A percentile compares a stretch with the other conserved stretches of the same genome.
These are phyloP conservation scores for Penicillium bovifimosum DNA, from an alignment of 495 filamentous ascomycete genomes.

Conservation along the genomic window DNA sequence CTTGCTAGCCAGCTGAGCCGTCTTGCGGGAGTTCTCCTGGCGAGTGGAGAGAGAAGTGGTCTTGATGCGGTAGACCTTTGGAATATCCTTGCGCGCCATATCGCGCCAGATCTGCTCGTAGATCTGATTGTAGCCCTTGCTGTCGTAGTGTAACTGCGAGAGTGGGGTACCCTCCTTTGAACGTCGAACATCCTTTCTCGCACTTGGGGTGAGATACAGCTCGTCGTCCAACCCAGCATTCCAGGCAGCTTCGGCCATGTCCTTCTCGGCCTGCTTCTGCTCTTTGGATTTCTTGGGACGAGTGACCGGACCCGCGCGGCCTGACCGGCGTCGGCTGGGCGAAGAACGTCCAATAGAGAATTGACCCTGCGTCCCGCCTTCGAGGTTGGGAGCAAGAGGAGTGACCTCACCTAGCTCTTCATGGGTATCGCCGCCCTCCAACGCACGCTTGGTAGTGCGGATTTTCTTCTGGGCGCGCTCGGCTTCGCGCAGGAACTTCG, in stretches of 20 bases:
- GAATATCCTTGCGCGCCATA: slow-evolving; percentile 86
- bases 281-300: slow-evolving; percentile 87
- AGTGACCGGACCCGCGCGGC: slow-evolving; percentile 54
- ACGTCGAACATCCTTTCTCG: slow-evolving; percentile 47
- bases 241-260: slow-evolving; percentile 83
- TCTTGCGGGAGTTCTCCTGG: slow-evolving; percentile 92
- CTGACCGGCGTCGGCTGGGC: slow-evolving; percentile 60
- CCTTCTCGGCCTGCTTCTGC: slow-evolving; percentile 93
- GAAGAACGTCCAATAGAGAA: slow-evolving; percentile 66
- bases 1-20: slow-evolving; percentile 92
- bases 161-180: slow-evolving; percentile 59
- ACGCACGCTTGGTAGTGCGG: slow-evolving; percentile 70
- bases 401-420: slow-evolving; percentile 73
- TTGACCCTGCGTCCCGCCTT: slow-evolving; percentile 81
- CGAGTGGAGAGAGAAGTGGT: slow-evolving; percentile 75
- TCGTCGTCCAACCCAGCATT: slow-evolving; percentile 82
- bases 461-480: slow-evolving; percentile 84
- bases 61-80: slow-evolving; percentile 83
- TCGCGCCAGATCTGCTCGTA: slow-evolving; percentile 99
- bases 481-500: slow-evolving; percentile 71
- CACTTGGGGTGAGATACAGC: slow-evolving; percentile 57
- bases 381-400: slow-evolving; percentile 72
- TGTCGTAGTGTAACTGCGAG: slow-evolving; percentile 57
- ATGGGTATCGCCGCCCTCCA: slow-evolving; percentile 77
- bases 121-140: slow-evolving; percentile 92